Conservation (phyloP, 371 early-diverging fungal genomes). For the Mycotypha africana region DNA sequence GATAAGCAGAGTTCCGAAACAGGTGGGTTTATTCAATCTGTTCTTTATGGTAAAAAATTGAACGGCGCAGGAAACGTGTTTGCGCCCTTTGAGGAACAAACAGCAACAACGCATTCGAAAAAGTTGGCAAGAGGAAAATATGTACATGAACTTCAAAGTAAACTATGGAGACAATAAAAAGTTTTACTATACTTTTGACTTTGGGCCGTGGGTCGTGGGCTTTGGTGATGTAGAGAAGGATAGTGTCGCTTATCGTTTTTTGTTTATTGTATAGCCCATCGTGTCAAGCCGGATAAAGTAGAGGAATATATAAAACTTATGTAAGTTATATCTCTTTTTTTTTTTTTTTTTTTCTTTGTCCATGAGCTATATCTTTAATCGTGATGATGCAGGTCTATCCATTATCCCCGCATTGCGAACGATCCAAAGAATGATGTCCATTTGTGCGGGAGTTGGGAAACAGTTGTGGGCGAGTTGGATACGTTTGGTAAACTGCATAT, state of each 20-base stretch:
- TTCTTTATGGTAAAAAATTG: slow-evolving; percentile 59
- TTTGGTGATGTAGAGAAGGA: too few species aligned
- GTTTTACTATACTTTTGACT: too few species aligned
- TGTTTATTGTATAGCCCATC: slow-evolving; percentile 54
- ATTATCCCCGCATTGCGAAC: slow-evolving; percentile 72
- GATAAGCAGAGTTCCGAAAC: slow-evolving; percentile 6
- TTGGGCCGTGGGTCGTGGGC: too few species aligned
- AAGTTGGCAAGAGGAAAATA: slow-evolving; percentile 83
- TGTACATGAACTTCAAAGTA: slow-evolving; percentile 82
- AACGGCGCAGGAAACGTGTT: slow-evolving; percentile 28
- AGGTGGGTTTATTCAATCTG: slow-evolving; percentile 49
- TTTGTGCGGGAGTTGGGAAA: slow-evolving; percentile 85
- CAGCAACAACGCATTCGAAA: slow-evolving; percentile 60
- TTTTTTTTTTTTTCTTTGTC: too few species aligned
- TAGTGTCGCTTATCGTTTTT: background rate
- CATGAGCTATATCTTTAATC: slow-evolving; percentile 29
- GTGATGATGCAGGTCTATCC: slow-evolving; percentile 40
- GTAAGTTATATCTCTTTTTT: slow-evolving; percentile 28
- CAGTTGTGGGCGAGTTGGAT: slow-evolving; percentile 83
- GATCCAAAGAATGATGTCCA: slow-evolving; percentile 68
- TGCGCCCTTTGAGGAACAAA: slow-evolving; percentile 36
- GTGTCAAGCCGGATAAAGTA: slow-evolving; percentile 78
- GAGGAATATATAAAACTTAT: slow-evolving; percentile 75
- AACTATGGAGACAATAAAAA: too few species aligned
- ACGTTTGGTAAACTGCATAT: slow-evolving; percentile 54